These are phyloP conservation scores for Plantago rigida DNA, from an alignment of 305 asterid genomes.

Conservation along the genomic window DNA sequence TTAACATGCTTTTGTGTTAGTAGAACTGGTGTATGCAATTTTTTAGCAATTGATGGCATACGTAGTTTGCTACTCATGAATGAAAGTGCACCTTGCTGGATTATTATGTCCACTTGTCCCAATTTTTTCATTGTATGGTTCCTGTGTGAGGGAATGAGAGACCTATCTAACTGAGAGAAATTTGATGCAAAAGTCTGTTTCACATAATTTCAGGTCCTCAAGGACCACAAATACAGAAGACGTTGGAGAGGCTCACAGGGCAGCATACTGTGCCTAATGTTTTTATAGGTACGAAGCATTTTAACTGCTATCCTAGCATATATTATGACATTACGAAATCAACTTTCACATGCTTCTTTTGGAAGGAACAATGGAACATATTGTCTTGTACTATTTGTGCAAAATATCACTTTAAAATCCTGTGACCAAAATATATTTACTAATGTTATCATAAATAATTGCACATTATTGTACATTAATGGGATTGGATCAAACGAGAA, in stretches of 20 bases:
- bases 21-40: too few species aligned
- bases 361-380: not conserved
- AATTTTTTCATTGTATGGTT: too few species aligned
- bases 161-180: too few species aligned
- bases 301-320: not conserved
- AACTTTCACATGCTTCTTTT: not conserved
- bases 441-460: not conserved
- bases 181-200: not conserved
- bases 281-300: conserved; percentile 54
- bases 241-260: conserved; percentile 67
- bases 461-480: not conserved
- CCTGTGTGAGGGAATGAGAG: too few species aligned
- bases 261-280: conserved; percentile 87
- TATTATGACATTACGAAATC: not conserved
- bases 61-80: too few species aligned
- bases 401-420: not conserved
- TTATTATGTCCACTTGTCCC: too few species aligned
- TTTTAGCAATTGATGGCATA: too few species aligned
- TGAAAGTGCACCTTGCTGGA: too few species aligned
- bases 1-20: too few species aligned
- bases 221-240: conserved; percentile 73
- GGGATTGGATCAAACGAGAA: not conserved
- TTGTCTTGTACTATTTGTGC: not conserved
- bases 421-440: not conserved
- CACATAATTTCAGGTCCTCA: conserved; percentile 48